Conservation (phyloP, 2,329 filamentous ascomycete species). For the Cordyceps farinosa region DNA sequence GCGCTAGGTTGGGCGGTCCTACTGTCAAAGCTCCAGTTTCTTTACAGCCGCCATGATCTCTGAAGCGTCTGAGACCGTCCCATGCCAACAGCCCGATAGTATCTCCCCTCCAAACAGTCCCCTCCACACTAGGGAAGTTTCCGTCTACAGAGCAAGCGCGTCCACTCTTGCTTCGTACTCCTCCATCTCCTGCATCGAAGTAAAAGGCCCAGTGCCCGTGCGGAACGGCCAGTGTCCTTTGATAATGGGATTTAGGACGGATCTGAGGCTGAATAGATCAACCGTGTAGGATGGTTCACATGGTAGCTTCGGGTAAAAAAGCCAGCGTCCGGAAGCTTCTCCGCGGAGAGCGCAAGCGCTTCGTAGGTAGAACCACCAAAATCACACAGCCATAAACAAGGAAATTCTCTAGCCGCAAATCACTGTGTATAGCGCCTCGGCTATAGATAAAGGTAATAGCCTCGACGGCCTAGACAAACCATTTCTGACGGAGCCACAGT, state of each 20-base stretch:
- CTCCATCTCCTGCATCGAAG: constrained; percentile 19
- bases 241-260: constrained; percentile 22
- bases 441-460: constrained; percentile 29
- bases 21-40: not conserved
- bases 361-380: constrained; percentile 31
- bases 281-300: not conserved
- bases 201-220: constrained; percentile 6
- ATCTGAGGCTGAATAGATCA: constrained; percentile 23
- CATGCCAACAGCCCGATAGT: constrained; percentile 1
- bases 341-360: constrained; percentile 23
- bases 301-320: too few species aligned
- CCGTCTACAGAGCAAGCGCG: constrained; percentile 15
- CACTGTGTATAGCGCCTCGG: constrained; percentile 31
- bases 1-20: too few species aligned
- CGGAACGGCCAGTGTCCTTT: constrained; percentile 22
- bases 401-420: constrained; percentile 32
- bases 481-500: constrained; percentile 18
- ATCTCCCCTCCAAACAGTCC: constrained; percentile 8
- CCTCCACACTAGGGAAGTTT: constrained; percentile 17
- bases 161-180: constrained; percentile 20
- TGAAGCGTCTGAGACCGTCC: not conserved
- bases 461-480: constrained; percentile 29
- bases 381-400: constrained; percentile 33
- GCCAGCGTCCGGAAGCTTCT: constrained; percentile 19
- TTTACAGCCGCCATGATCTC: not conserved